A percentile compares a stretch with the other conserved stretches of the same genome.
phyloP scores from a whole-genome alignment of 148 eudicot genomes.

The Nepenthes gracilis region DNA sequence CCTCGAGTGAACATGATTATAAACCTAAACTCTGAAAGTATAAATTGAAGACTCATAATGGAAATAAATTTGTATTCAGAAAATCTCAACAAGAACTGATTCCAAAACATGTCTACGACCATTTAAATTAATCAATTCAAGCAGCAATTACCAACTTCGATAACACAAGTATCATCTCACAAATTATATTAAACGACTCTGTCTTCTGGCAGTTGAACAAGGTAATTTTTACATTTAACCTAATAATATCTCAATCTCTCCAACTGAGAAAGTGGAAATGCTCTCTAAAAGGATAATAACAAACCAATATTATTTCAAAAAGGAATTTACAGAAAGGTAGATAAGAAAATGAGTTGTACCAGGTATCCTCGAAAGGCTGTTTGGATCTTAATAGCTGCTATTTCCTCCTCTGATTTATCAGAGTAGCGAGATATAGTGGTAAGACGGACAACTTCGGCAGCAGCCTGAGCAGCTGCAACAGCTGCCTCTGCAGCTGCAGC shows the following conservation, averaged over 20 bases:
- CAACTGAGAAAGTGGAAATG: not conserved
- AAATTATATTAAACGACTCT: too few species aligned
- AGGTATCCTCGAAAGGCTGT: constrained; percentile 68
- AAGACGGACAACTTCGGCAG: constrained; percentile 83
- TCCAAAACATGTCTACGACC: too few species aligned
- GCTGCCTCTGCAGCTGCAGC: constrained; percentile 89
- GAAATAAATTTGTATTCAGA: too few species aligned
- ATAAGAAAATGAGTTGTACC: constrained; percentile 23
- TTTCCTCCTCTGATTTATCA: constrained; percentile 61
- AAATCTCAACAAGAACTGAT: too few species aligned
- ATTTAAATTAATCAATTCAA: too few species aligned
- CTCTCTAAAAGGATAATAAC: not conserved
- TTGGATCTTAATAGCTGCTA: constrained; percentile 74
- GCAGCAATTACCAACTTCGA: too few species aligned
- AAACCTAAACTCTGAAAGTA: too few species aligned
- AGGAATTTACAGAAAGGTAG: not conserved
- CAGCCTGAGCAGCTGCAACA: constrained; percentile 76
- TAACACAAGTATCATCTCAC: too few species aligned
- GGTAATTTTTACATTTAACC: too few species aligned
- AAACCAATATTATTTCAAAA: not conserved
- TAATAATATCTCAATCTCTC: too few species aligned
- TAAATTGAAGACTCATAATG: too few species aligned
- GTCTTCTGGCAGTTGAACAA: too few species aligned
- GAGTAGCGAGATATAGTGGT: constrained; percentile 26
- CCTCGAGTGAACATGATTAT: not conserved